These are phyloP conservation scores for Pistacia atlantica DNA, from an alignment of 345 rosid species.

Conservation along the genomic window DNA sequence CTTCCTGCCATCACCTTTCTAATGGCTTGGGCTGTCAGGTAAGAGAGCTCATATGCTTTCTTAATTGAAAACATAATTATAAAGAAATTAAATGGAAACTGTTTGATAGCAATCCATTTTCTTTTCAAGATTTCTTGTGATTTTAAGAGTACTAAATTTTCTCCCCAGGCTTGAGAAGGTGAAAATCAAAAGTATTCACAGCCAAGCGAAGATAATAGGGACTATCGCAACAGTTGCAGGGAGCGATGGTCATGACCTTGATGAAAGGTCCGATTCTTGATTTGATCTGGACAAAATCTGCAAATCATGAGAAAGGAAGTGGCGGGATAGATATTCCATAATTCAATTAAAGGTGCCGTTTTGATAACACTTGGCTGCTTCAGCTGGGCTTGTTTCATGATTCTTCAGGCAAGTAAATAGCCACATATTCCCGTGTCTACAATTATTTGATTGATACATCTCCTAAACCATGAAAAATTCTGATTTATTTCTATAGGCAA, in stretches of 20 bases:
- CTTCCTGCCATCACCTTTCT: slow-evolving; percentile 85
- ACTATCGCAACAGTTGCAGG: slow-evolving; percentile 82
- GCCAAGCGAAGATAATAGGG: slow-evolving; percentile 73
- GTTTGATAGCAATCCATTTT: not conserved
- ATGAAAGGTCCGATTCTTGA: slow-evolving; percentile 65
- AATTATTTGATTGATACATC: not conserved
- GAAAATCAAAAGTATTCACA: slow-evolving; percentile 42
- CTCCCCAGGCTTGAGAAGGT: slow-evolving; percentile 65
- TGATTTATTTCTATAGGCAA: slow-evolving; percentile 38
- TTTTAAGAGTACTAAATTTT: not conserved
- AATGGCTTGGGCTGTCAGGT: slow-evolving; percentile 69
- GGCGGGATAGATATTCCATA: slow-evolving; percentile 45
- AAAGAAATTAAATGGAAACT: no score
- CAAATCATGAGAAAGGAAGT: slow-evolving; percentile 31
- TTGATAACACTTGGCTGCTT: slow-evolving; percentile 67
- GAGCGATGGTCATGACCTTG: slow-evolving; percentile 92
- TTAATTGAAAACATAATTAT: no score
- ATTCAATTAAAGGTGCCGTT: slow-evolving; percentile 63
- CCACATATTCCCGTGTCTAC: not conserved
- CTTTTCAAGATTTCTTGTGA: not conserved
- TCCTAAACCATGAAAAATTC: not conserved
- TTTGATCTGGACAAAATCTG: slow-evolving; percentile 56
- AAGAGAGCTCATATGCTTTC: not conserved
- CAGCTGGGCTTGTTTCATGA: slow-evolving; percentile 74
- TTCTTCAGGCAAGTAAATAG: slow-evolving; percentile 55